These are phyloP conservation scores for Ceratocystis variospora DNA, from an alignment of 2,329 filamentous ascomycete genomes.

Conservation along the genomic window DNA sequence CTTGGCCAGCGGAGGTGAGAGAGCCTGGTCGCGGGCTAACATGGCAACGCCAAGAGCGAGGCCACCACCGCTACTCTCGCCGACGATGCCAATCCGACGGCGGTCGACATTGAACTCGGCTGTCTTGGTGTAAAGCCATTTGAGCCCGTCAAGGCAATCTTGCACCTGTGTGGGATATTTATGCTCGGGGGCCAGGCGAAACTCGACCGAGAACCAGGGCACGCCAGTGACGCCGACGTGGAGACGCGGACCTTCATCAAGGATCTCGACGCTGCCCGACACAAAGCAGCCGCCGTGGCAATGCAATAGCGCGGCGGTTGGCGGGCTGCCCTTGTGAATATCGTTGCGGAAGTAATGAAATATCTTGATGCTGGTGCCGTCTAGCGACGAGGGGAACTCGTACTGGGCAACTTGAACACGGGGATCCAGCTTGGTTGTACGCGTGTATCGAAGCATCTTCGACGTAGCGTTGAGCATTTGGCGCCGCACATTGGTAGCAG, in stretches of 20 bases:
- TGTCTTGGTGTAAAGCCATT: constrained; percentile 23
- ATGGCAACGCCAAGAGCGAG: constrained; percentile 26
- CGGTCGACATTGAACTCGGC: constrained; percentile 21
- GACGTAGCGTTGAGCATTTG: constrained; percentile 14
- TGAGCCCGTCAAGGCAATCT: constrained; percentile 27
- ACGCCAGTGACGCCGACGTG: constrained; percentile 28
- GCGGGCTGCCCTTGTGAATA: not conserved
- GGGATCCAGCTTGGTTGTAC: not conserved
- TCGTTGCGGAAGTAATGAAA: constrained; percentile 11
- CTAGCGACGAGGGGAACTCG: constrained; percentile 2
- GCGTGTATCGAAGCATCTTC: constrained; percentile 11
- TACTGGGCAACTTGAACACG: constrained; percentile 8
- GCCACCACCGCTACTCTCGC: constrained; percentile 21
- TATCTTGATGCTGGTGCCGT: constrained; percentile 10
- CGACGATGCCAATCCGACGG: constrained; percentile 20
- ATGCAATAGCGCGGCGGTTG: constrained; percentile 26
- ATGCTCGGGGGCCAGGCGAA: constrained; percentile 32
- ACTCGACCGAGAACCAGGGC: constrained; percentile 29
- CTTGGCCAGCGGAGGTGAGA: constrained; percentile 24
- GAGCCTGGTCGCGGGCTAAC: constrained; percentile 26
- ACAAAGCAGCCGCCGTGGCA: constrained; percentile 33
- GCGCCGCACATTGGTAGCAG: constrained; percentile 1
- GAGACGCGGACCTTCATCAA: constrained; percentile 28
- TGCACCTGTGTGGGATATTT: constrained; percentile 27
- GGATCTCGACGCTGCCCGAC: constrained; percentile 24